A percentile compares a stretch with the other conserved stretches of the same genome.
Evolutionary conservation across 2,329 filamentous ascomycete genomes (phyloP).

Genomic region (Xylaria sp.): DNA sequence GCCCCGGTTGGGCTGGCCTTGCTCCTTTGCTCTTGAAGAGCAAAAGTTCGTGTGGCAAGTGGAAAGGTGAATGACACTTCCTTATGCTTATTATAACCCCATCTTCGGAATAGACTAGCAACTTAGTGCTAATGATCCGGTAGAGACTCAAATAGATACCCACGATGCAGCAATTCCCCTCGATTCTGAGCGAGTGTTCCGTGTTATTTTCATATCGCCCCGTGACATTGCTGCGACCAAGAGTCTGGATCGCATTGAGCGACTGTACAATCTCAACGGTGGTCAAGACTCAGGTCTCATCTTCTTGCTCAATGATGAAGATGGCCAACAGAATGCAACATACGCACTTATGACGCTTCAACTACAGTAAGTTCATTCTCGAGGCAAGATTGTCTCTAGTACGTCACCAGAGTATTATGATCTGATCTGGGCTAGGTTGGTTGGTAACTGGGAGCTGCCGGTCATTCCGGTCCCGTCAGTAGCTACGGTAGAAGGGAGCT

Average conservation of each 20-base stretch:
- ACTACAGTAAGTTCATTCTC: slow-evolving; percentile 51
- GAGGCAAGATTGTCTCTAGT: neutral
- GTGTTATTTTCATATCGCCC: slow-evolving; percentile 55
- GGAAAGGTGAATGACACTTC: slow-evolving; percentile 45
- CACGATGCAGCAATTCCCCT: slow-evolving; percentile 60
- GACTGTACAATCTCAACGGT: slow-evolving; percentile 55
- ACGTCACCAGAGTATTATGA: neutral
- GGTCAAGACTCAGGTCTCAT: slow-evolving; percentile 55
- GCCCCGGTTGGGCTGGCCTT: slow-evolving; percentile 46
- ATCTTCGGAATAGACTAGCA: neutral
- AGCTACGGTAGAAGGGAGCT: slow-evolving; percentile 50
- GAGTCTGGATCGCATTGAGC: slow-evolving; percentile 52
- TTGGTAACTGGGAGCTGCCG: slow-evolving; percentile 51
- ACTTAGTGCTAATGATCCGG: slow-evolving; percentile 41
- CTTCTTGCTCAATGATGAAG: slow-evolving; percentile 54
- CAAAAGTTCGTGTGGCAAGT: slow-evolving; percentile 36
- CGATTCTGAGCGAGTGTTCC: slow-evolving; percentile 45
- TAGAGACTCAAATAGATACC: slow-evolving; percentile 55
- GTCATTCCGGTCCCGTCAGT: slow-evolving; percentile 56
- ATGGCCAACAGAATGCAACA: slow-evolving; percentile 45
- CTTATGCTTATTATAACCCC: neutral
- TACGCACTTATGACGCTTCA: slow-evolving; percentile 56
- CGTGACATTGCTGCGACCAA: slow-evolving; percentile 49
- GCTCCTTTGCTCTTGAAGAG: slow-evolving; percentile 41
- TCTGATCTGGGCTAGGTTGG: slow-evolving; percentile 47